Conservation (phyloP, 177 flowering plant genomes). For the Vitis hybrid region DNA sequence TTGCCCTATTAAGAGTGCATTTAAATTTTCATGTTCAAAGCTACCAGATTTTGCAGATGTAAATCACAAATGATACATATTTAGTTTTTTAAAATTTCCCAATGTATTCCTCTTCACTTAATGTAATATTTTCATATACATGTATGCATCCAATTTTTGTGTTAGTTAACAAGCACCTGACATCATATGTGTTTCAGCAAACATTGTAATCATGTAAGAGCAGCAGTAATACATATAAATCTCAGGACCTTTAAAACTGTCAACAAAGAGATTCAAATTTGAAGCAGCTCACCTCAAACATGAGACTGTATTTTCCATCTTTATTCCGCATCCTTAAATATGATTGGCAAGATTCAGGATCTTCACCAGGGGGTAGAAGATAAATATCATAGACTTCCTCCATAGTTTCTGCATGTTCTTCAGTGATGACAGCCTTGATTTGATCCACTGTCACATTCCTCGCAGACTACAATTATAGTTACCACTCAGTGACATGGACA, state of each 20-base stretch:
- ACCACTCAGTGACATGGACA: conserved; percentile 15
- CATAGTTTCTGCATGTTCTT: conserved; percentile 53
- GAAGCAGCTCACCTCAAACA: conserved; percentile 81
- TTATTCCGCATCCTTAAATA: conserved; percentile 92
- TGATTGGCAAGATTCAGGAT: conserved; percentile 97
- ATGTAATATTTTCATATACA: no score
- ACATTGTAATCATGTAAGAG: background rate
- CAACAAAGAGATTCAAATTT: background rate
- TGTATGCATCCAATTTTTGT: no score
- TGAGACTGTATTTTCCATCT: conserved; percentile 96
- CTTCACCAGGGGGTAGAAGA: conserved; percentile 99
- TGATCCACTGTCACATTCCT: conserved; percentile 58
- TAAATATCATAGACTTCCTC: conserved; percentile 95
- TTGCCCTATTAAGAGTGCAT: no score
- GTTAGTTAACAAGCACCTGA: background rate
- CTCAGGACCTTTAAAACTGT: background rate
- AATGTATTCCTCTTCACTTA: no score
- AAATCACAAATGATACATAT: no score
- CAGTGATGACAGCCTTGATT: conserved; percentile 56
- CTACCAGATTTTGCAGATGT: no score
- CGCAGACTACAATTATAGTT: conserved; percentile 55
- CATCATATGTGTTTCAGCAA: background rate
- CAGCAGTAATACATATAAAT: background rate
- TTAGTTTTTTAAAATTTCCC: no score
- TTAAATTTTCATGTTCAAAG: no score